Conservation (phyloP, 441 rosid genomes). For the Theobroma grandiflorum region DNA sequence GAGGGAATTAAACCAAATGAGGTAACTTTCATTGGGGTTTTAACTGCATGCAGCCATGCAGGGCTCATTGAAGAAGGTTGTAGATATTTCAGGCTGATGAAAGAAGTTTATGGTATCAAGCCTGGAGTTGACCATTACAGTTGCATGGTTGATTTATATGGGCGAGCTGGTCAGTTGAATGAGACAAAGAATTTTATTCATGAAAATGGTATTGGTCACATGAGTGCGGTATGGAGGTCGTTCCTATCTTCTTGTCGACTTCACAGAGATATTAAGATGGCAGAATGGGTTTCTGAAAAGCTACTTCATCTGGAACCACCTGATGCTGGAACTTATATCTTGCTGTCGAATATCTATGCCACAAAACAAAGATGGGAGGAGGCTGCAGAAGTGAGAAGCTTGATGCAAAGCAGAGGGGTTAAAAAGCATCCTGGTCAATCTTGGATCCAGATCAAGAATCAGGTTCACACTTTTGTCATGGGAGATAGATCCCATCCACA, state of each 20-base stretch:
- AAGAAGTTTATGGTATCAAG: constrained; percentile 39
- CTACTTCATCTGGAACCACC: constrained; percentile 34
- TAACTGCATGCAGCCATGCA: constrained; percentile 49
- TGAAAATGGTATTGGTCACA: constrained; percentile 34
- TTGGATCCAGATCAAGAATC: constrained; percentile 45
- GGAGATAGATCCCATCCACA: constrained; percentile 41
- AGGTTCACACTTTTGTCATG: constrained; percentile 33
- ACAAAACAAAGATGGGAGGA: constrained; percentile 39
- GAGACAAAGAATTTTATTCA: constrained; percentile 40
- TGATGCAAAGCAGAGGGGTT: constrained; percentile 42
- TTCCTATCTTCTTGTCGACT: constrained; percentile 46
- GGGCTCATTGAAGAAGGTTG: constrained; percentile 44
- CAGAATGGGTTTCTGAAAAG: constrained; percentile 35
- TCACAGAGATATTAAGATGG: constrained; percentile 31
- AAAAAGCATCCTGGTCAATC: constrained; percentile 47
- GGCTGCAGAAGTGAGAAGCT: constrained; percentile 36
- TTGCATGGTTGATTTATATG: constrained; percentile 49
- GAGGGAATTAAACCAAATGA: constrained; percentile 41
- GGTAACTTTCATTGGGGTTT: constrained; percentile 43
- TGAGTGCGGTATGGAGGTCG: constrained; percentile 40
- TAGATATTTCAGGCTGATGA: constrained; percentile 39
- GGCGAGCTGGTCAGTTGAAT: constrained; percentile 41
- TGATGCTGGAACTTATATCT: constrained; percentile 41
- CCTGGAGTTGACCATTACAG: constrained; percentile 44
- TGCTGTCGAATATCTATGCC: constrained; percentile 36